Evolutionary conservation across 2,329 filamentous ascomycete species (phyloP).

Genomic region (Alternaria arbusti): DNA sequence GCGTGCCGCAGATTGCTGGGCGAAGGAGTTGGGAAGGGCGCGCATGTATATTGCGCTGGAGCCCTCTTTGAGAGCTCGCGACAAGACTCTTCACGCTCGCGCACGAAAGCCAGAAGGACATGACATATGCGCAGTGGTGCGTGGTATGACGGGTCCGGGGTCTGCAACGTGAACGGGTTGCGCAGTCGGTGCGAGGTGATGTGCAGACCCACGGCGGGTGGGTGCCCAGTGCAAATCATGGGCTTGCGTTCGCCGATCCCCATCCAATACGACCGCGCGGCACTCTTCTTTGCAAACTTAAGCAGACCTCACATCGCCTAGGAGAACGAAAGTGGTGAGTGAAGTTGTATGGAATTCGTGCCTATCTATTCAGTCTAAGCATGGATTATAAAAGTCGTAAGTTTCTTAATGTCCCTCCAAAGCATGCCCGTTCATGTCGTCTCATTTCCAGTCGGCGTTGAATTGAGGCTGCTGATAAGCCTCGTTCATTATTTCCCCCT

Average conservation of each 20-base stretch:
- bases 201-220: conserved; percentile 1
- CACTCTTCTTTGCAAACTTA: conserved; percentile 3
- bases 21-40: neutral
- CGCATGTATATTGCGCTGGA: neutral
- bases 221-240: conserved; percentile 6
- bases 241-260: conserved; percentile 12
- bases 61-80: neutral
- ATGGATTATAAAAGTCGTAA: neutral
- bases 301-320: neutral
- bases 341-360: neutral
- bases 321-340: neutral
- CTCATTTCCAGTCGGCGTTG: neutral
- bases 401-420: neutral
- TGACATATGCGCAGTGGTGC: neutral
- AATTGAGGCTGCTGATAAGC: neutral
- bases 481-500: neutral
- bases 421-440: neutral
- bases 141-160: neutral
- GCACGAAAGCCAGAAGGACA: neutral
- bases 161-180: neutral
- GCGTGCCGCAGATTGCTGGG: neutral
- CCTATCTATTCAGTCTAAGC: neutral
- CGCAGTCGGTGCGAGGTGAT: neutral
- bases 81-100: neutral
- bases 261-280: conserved; percentile 3